Percentiles rank a stretch among this genome's conserved stretches.
These are phyloP conservation scores for Mercurialis annua DNA, from an alignment of 345 rosid species.

Conservation along the genomic window DNA sequence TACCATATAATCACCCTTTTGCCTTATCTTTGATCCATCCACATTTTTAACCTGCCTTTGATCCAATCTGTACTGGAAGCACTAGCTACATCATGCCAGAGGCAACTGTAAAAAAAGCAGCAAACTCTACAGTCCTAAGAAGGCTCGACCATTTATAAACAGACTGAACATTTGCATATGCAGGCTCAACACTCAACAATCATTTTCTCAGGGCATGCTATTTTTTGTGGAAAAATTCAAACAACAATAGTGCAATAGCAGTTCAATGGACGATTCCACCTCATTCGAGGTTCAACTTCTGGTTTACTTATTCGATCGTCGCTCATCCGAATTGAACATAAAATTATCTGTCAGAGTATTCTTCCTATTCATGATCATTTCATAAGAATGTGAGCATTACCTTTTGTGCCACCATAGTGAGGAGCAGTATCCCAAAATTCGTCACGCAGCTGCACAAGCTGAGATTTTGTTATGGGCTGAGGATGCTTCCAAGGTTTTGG, in stretches of 20 bases:
- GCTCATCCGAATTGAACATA: neutral
- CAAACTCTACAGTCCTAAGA: neutral
- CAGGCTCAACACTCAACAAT: neutral
- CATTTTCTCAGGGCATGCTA: neutral
- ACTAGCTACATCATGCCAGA: neutral
- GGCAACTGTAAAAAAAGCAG: conserved; percentile 1
- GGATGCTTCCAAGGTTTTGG: conserved; percentile 93
- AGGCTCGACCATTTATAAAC: neutral
- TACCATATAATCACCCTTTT: no score
- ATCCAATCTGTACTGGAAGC: neutral
- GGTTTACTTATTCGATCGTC: neutral
- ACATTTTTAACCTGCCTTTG: conserved; percentile 5
- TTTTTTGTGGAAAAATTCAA: neutral
- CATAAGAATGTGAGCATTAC: conserved; percentile 33
- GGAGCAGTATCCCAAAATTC: conserved; percentile 99
- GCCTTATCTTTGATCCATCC: neutral
- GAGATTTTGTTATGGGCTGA: conserved; percentile 66
- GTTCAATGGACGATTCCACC: neutral
- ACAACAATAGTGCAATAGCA: neutral
- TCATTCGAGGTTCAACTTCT: neutral
- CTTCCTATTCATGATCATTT: no score
- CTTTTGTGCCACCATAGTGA: conserved; percentile 88
- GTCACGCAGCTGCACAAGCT: conserved; percentile 70
- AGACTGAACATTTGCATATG: no score
- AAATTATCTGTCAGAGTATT: neutral